Evolutionary conservation across 2,329 filamentous ascomycete genomes (phyloP).

Genomic region (Neonectria ditissima): DNA sequence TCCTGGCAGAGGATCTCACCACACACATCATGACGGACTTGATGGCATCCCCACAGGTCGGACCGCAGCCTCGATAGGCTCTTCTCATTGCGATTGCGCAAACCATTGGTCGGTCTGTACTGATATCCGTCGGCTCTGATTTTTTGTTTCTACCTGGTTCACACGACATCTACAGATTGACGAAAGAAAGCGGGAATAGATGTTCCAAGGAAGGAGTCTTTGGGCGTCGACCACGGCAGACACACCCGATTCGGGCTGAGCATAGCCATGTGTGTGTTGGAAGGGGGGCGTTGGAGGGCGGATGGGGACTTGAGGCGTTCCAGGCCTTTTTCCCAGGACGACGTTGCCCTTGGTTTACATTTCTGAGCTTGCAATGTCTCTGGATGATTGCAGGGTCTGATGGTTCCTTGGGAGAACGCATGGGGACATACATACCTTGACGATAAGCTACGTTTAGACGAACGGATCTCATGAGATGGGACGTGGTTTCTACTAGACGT

Average conservation of each 20-base stretch:
- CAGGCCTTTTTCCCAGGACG: constrained; percentile 43
- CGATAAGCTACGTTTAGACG: constrained; percentile 51
- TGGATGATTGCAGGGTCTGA: constrained; percentile 42
- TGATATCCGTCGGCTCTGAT: constrained; percentile 47
- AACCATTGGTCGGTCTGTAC: constrained; percentile 43
- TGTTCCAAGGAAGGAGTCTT: constrained; percentile 39
- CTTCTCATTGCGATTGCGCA: constrained; percentile 41
- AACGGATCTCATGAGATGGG: constrained; percentile 45
- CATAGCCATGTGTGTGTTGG: constrained; percentile 39
- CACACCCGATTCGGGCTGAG: constrained; percentile 39
- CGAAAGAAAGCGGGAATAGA: constrained; percentile 43
- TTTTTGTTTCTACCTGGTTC: constrained; percentile 47
- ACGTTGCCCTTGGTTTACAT: constrained; percentile 42
- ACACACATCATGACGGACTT: constrained; percentile 36
- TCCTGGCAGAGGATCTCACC: constrained; percentile 28
- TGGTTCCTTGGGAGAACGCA: constrained; percentile 39
- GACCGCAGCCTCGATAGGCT: constrained; percentile 32
- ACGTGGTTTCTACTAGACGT: constrained; percentile 43
- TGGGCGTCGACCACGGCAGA: constrained; percentile 44
- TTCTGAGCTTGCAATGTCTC: constrained; percentile 45
- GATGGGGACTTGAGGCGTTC: constrained; percentile 42
- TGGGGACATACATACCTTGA: constrained; percentile 52
- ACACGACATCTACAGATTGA: constrained; percentile 47
- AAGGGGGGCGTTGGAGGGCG: constrained; percentile 31
- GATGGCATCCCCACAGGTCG: constrained; percentile 30